These are phyloP conservation scores for Gaertneriomyces semiglobifer DNA, from an alignment of 192 early-diverging fungal genomes.

Conservation along the genomic window DNA sequence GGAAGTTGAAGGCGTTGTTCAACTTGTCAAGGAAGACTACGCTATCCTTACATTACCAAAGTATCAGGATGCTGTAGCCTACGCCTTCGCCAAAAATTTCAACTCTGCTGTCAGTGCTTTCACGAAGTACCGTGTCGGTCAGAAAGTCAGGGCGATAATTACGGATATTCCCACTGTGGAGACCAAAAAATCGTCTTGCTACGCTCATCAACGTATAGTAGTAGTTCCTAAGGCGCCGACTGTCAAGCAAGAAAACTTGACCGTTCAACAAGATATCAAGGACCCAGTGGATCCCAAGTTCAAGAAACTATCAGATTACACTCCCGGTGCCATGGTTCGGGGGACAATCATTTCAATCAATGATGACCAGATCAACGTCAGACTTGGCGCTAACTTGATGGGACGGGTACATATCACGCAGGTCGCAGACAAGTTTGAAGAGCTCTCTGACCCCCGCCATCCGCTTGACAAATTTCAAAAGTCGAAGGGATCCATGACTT, in stretches of 20 bases:
- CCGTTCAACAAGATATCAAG: conserved; percentile 17
- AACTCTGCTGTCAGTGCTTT: conserved; percentile 20
- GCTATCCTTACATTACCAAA: conserved; percentile 63
- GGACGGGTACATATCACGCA: conserved; percentile 77
- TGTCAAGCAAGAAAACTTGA: neutral
- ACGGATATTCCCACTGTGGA: neutral
- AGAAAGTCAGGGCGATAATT: conserved; percentile 31
- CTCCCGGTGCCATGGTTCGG: conserved; percentile 28
- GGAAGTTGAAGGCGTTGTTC: conserved; percentile 57
- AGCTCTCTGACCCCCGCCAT: conserved; percentile 32
- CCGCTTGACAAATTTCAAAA: conserved; percentile 38
- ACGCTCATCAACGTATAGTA: conserved; percentile 14
- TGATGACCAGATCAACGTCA: conserved; percentile 49
- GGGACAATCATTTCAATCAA: conserved; percentile 37
- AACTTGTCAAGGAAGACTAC: conserved; percentile 79
- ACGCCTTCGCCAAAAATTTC: conserved; percentile 19
- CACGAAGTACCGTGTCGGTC: conserved; percentile 23
- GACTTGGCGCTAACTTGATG: conserved; percentile 64
- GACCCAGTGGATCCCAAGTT: conserved; percentile 29
- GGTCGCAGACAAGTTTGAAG: conserved; percentile 45
- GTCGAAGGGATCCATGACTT: conserved; percentile 46
- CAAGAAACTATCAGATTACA: conserved; percentile 30
- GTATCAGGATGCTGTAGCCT: conserved; percentile 29
- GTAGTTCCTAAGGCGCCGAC: conserved; percentile 8
- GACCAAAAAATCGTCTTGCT: conserved; percentile 16